phyloP scores from a whole-genome alignment of 2,329 filamentous ascomycete species.

The Colletotrichum musae region DNA sequence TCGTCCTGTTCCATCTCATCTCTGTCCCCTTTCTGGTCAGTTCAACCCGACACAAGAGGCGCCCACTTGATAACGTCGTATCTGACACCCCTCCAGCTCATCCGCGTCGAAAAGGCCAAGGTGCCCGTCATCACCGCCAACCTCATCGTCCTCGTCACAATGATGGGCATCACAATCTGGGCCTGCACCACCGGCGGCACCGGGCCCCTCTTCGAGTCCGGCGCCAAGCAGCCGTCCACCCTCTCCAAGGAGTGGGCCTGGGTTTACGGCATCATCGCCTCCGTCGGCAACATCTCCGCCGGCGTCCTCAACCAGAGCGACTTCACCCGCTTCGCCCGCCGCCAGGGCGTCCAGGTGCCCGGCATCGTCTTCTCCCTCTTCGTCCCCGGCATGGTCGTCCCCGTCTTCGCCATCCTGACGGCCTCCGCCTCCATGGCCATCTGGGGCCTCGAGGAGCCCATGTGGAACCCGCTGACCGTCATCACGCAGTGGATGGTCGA shows the following conservation, averaged over 20 bases:
- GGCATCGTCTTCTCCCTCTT: constrained; percentile 47
- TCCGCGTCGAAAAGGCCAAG: constrained; percentile 65
- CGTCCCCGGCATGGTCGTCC: constrained; percentile 48
- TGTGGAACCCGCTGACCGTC: constrained; percentile 47
- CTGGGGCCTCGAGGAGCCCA: constrained; percentile 44
- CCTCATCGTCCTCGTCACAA: constrained; percentile 59
- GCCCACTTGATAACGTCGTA: too few species aligned
- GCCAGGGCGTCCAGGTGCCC: constrained; percentile 43
- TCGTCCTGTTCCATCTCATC: constrained; percentile 66
- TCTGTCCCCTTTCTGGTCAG: constrained; percentile 61
- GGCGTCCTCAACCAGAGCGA: constrained; percentile 50
- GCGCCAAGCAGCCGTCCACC: constrained; percentile 39
- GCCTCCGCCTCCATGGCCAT: constrained; percentile 48
- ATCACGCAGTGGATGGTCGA: constrained; percentile 49
- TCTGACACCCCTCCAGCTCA: constrained; percentile 44
- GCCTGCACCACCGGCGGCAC: constrained; percentile 58
- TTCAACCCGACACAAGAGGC: too few species aligned
- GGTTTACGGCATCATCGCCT: constrained; percentile 50
- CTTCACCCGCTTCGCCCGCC: constrained; percentile 48
- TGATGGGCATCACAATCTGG: constrained; percentile 66
- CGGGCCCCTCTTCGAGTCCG: constrained; percentile 57
- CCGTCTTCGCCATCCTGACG: constrained; percentile 45
- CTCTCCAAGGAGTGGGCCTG: constrained; percentile 48
- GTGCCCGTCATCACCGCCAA: constrained; percentile 60
- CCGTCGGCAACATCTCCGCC: constrained; percentile 47